Percentiles rank a stretch among this genome's conserved stretches.
These are phyloP conservation scores for Besnoitia besnoiti DNA, from an alignment of 169 alveolate genomes.

Conservation along the genomic window DNA sequence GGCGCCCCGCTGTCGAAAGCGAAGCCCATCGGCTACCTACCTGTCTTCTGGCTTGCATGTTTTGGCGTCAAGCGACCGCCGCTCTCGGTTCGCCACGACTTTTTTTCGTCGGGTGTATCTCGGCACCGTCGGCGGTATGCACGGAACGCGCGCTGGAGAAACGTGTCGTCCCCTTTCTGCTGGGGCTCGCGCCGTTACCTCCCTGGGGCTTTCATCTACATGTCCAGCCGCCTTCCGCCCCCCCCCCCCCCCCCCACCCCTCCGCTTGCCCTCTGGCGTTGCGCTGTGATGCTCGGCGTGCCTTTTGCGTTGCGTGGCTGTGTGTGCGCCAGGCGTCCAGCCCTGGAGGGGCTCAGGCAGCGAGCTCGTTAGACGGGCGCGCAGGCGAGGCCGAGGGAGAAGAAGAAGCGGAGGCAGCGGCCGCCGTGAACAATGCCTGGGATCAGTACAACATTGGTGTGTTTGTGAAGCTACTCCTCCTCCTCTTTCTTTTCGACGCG, in stretches of 20 bases:
- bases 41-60: too few species aligned
- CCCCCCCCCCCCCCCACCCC: too few species aligned
- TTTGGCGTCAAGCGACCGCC: too few species aligned
- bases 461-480: conserved; percentile 39
- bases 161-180: not conserved
- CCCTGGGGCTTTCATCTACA: too few species aligned
- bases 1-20: too few species aligned
- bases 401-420: not conserved
- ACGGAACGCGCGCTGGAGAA: too few species aligned
- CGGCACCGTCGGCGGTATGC: too few species aligned
- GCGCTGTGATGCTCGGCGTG: not conserved
- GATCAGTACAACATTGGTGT: conserved; percentile 37
- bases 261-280: not conserved
- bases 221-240: too few species aligned
- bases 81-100: too few species aligned
- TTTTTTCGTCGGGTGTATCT: too few species aligned
- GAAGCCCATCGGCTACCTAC: too few species aligned
- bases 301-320: not conserved
- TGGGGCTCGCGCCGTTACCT: not conserved
- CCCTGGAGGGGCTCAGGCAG: conserved; percentile 16
- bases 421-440: conserved; percentile 9
- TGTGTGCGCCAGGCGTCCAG: conserved; percentile 21
- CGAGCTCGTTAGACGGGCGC: not conserved
- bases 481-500: conserved; percentile 53
- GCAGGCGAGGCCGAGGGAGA: not conserved